Evolutionary conservation across 495 filamentous ascomycete species (phyloP), one percentile per base, ranked within the genome.

Genomic region (Hypomontagnella submonticulosa): DNA sequence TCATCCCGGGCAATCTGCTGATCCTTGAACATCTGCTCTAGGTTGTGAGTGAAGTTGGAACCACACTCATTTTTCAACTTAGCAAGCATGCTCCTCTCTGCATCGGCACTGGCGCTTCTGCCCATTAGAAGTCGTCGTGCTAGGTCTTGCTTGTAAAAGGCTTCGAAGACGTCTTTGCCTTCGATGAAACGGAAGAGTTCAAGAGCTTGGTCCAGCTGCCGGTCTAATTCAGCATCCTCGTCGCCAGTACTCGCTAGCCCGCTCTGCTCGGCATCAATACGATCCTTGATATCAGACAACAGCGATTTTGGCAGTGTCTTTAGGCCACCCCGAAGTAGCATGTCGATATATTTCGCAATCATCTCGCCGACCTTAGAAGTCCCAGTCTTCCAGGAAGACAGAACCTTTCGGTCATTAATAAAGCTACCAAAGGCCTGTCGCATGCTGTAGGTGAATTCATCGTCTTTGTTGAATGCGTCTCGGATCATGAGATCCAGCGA

Each of bases 1-100:
- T 96, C 92, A 58, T 97, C 93, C 33, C 87, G 85, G 10, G 89
- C 90, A 51, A 97, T 82, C 62, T 97, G 93, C 75, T 97, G 91
- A 70, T 99, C 95, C 71, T 96, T 97, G 81, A 99, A 98, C 95
- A 99, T 99, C 33, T 92, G 90, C 75, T 99, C 95, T 1, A 99
- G 83, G 69, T 99, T 98, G 67, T 97, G 92, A 0, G 96, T 98
- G 72, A 98, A 98, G 64, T 83, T 88, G 2, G 90, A 88, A 20
- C 96, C 96, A 73, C 95, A 98, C 79, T 98, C 94, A 53, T 87
- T 92, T 80, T 93, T 96, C 53, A 99, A 79, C 64, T 93, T 89
- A 20, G 90, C 76, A 23, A 98, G 83, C 96, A 98, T 99, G 78
- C 89, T 96, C 61, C 92, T 86, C 77, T 99, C 95, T 0, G 95